phyloP scores from a whole-genome alignment of 2,329 filamentous ascomycete genomes.

The Harringtonia aguacate region DNA sequence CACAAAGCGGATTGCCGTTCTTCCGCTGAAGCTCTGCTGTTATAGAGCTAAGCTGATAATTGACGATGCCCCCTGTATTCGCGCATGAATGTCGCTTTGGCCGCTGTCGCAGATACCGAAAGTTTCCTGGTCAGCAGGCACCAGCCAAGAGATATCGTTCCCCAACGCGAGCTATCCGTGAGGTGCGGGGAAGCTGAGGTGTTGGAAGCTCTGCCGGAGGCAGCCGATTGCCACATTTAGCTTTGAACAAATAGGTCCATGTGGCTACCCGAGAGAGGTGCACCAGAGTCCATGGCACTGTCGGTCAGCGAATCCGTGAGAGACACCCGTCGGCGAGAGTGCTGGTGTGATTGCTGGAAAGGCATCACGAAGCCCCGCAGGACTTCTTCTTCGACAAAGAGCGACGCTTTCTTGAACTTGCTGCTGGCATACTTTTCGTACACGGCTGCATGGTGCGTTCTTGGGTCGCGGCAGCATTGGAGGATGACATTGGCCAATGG shows the following conservation, averaged over 20 bases:
- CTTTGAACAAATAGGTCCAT: background rate
- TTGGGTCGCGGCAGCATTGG: slow-evolving; percentile 76
- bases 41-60: no score
- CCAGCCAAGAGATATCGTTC: no score
- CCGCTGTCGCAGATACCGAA: no score
- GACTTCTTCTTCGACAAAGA: slow-evolving; percentile 69
- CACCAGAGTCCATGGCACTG: background rate
- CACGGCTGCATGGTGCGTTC: slow-evolving; percentile 74
- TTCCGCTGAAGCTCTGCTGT: no score
- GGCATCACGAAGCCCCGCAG: slow-evolving; percentile 45
- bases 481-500: slow-evolving; percentile 68
- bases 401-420: slow-evolving; percentile 75
- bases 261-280: background rate
- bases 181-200: no score
- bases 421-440: slow-evolving; percentile 88
- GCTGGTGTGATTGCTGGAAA: background rate
- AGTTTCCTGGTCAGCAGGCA: no score
- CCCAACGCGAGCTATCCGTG: no score
- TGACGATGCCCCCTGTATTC: no score
- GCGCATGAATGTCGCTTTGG: no score
- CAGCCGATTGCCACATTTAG: background rate
- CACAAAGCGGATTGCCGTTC: no score
- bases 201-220: no score
- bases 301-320: slow-evolving; percentile 1
- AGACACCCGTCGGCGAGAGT: background rate